These are phyloP conservation scores for Dryadomyces sulphureus DNA, from an alignment of 2,329 filamentous ascomycete genomes.

Conservation along the genomic window DNA sequence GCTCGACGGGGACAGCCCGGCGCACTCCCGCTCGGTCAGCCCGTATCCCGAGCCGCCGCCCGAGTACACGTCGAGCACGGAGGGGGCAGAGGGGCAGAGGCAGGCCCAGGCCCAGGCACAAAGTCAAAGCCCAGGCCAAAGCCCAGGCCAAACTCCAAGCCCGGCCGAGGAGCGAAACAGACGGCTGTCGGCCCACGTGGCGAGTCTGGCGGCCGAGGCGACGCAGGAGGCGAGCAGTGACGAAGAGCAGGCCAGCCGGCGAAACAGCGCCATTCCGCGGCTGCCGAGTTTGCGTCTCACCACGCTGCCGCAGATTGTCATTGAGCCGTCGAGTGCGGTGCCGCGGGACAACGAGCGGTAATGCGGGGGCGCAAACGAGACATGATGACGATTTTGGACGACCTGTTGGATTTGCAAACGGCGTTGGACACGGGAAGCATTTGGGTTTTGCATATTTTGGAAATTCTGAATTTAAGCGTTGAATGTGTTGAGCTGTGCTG, in stretches of 20 bases:
- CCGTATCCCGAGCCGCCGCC: conserved; percentile 35
- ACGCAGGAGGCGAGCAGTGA: conserved; percentile 1
- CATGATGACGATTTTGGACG: neutral
- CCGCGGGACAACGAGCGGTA: conserved; percentile 14
- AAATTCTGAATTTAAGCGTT: no score
- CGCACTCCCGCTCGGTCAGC: conserved; percentile 19
- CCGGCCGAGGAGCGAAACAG: conserved; percentile 14
- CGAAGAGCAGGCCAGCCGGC: neutral
- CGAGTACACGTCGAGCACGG: conserved; percentile 28
- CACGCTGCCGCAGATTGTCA: conserved; percentile 40
- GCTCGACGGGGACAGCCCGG: conserved; percentile 17
- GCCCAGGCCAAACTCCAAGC: no score
- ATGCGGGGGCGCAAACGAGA: no score
- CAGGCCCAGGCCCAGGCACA: no score
- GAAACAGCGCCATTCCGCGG: conserved; percentile 27
- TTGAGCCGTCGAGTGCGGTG: conserved; percentile 34
- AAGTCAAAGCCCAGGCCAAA: no score
- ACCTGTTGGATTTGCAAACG: neutral
- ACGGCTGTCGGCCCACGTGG: conserved; percentile 19
- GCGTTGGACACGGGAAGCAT: neutral
- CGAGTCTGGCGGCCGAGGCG: conserved; percentile 13
- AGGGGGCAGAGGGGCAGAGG: no score
- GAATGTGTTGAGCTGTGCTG: no score
- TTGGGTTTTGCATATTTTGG: no score
- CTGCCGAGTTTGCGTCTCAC: conserved; percentile 37